phyloP scores from a whole-genome alignment of 306 rosid genomes.

The Acmispon strigosus region DNA sequence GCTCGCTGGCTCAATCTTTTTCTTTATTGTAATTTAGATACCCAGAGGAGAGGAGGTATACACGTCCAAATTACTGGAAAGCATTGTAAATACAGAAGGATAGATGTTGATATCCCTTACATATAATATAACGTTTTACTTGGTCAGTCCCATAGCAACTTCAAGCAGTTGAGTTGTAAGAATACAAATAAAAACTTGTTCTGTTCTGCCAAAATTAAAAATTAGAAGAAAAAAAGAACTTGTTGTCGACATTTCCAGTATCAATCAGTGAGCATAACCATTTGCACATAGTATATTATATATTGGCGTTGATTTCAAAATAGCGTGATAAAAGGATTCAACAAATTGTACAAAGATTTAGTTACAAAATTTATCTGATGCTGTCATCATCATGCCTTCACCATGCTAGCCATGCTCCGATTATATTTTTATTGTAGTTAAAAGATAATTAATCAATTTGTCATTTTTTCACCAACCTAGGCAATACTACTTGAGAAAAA shows the following conservation, averaged over 20 bases:
- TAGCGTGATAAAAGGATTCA: neutral
- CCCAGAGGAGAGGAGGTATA: neutral
- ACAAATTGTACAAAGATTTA: neutral
- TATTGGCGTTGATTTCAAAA: conserved; percentile 31
- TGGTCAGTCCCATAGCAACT: conserved; percentile 20
- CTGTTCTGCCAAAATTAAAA: neutral
- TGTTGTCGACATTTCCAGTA: neutral
- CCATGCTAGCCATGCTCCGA: neutral
- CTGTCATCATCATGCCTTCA: neutral
- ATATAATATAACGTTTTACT: conserved; percentile 1
- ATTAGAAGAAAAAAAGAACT: neutral
- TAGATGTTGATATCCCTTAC: conserved; percentile 31
- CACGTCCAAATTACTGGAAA: conserved; percentile 6
- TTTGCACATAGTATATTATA: neutral
- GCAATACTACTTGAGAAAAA: too few relatives aligned
- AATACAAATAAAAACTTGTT: neutral
- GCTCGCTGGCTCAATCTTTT: too few relatives aligned
- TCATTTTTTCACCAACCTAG: neutral
- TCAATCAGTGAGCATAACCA: conserved; percentile 1
- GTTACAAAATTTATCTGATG: neutral
- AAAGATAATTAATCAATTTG: neutral
- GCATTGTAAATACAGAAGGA: conserved; percentile 29
- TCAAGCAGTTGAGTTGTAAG: neutral
- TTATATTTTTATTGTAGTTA: neutral
- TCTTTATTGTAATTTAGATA: neutral